Conservation (phyloP, 169 alveolate genomes). For the Haemoproteus tartakovskyi region DNA sequence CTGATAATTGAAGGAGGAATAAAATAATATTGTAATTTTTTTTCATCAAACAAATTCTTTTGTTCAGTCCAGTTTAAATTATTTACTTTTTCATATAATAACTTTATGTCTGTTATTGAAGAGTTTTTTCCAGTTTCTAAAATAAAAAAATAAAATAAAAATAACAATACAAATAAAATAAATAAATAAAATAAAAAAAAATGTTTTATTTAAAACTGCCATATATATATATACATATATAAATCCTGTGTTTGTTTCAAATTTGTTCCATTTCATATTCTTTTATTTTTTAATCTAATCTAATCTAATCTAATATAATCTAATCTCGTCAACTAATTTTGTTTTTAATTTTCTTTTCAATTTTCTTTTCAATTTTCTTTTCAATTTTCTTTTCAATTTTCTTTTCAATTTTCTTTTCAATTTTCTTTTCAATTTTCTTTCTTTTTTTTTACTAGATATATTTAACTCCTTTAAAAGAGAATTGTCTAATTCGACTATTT, state of each 20-base stretch:
- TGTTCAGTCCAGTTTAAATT: not conserved
- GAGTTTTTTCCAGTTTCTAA: conserved; percentile 26
- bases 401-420: too few relatives aligned
- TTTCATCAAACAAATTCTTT: not conserved
- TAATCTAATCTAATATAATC: too few relatives aligned
- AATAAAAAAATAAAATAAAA: not conserved
- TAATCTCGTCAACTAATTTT: too few relatives aligned
- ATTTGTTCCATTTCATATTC: too few relatives aligned
- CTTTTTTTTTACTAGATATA: conserved; percentile 20
- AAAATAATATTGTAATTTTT: conserved; percentile 23
- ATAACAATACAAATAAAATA: not conserved
- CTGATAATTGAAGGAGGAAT: conserved; percentile 32
- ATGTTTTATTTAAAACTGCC: not conserved
- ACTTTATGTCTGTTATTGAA: conserved; percentile 7
- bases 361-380: too few relatives aligned
- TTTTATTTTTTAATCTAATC: too few relatives aligned
- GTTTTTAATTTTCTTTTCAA: too few relatives aligned
- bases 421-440: too few relatives aligned
- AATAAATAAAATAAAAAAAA: not conserved
- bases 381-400: too few relatives aligned
- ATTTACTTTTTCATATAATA: conserved; percentile 8
- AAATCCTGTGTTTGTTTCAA: too few relatives aligned
- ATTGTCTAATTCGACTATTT: conserved; percentile 16
- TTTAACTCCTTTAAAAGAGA: conserved; percentile 10
- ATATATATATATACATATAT: too few relatives aligned